Percentiles rank a stretch among this genome's conserved stretches.
Evolutionary conservation across 108 stramenopile genomes (phyloP).

Genomic region (Bacterosira constricta): DNA sequence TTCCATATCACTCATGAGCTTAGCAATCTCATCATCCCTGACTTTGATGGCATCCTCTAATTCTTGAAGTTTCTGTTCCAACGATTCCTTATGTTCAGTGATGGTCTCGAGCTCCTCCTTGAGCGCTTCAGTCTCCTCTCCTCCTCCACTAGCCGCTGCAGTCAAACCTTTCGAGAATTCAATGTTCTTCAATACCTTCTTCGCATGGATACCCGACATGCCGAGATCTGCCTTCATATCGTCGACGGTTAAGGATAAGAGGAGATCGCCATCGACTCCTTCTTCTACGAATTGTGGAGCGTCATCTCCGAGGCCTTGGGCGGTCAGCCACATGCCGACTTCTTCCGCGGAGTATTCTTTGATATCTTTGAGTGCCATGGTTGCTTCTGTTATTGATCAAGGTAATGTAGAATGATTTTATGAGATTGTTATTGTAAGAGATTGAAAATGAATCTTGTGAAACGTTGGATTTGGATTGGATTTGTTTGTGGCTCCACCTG

Average conservation of each 20-base stretch:
- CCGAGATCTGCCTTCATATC: slow-evolving; percentile 45
- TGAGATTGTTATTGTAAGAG: too few species aligned
- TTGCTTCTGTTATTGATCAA: background rate
- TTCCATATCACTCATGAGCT: slow-evolving; percentile 11
- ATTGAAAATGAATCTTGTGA: too few species aligned
- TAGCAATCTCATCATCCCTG: slow-evolving; percentile 20
- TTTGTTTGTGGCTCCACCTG: too few species aligned
- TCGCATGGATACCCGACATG: slow-evolving; percentile 41
- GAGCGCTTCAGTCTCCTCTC: slow-evolving; percentile 20
- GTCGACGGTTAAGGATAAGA: slow-evolving; percentile 27
- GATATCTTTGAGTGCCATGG: slow-evolving; percentile 39
- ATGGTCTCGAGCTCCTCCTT: slow-evolving; percentile 17
- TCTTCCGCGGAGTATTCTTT: slow-evolving; percentile 47
- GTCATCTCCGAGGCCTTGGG: slow-evolving; percentile 38
- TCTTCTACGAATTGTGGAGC: slow-evolving; percentile 31
- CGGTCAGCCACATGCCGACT: slow-evolving; percentile 39
- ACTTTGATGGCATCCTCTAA: slow-evolving; percentile 8
- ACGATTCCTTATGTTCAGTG: too few species aligned
- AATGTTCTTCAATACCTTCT: slow-evolving; percentile 44
- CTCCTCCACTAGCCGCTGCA: slow-evolving; percentile 1
- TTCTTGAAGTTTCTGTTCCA: slow-evolving; percentile 3
- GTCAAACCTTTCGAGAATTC: slow-evolving; percentile 20
- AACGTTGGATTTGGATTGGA: too few species aligned
- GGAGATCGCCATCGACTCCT: slow-evolving; percentile 47
- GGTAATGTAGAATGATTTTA: too few species aligned